Conservation (phyloP, 495 filamentous ascomycete genomes). For the Chaetomium cochliodes region DNA sequence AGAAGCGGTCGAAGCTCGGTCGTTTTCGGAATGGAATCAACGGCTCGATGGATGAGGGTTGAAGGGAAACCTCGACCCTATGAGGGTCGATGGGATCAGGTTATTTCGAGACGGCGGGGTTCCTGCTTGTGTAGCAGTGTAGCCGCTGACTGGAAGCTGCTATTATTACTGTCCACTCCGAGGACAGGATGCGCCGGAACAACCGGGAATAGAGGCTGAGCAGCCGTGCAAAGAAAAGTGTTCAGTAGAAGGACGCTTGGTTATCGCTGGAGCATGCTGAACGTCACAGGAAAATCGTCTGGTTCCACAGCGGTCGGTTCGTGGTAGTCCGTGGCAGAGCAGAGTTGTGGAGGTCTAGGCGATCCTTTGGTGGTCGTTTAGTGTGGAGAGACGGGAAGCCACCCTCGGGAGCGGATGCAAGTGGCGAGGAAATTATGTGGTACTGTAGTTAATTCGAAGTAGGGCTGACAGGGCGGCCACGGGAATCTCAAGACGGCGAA, state of each 20-base stretch:
- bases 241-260: constrained; percentile 3
- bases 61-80: background rate
- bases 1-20: constrained; percentile 1
- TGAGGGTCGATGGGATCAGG: constrained; percentile 6
- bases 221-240: constrained; percentile 6
- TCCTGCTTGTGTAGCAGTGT: constrained; percentile 12
- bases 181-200: constrained; percentile 25
- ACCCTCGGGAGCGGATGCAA: background rate
- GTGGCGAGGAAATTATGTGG: background rate
- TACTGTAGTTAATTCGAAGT: too few species aligned
- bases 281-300: background rate
- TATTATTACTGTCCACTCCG: constrained; percentile 34
- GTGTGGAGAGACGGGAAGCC: constrained; percentile 10
- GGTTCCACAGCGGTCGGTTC: constrained; percentile 13
- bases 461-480: constrained; percentile 3
- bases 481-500: background rate
- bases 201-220: constrained; percentile 31
- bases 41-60: constrained; percentile 1
- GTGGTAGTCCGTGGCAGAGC: background rate
- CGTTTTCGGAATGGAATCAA: constrained; percentile 6
- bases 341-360: background rate
- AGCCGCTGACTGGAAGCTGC: constrained; percentile 26
- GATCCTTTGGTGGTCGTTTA: background rate
- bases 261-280: constrained; percentile 16
- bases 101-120: constrained; percentile 10